phyloP scores from a whole-genome alignment of 306 rosid species.

The Styphnolobium japonicum region DNA sequence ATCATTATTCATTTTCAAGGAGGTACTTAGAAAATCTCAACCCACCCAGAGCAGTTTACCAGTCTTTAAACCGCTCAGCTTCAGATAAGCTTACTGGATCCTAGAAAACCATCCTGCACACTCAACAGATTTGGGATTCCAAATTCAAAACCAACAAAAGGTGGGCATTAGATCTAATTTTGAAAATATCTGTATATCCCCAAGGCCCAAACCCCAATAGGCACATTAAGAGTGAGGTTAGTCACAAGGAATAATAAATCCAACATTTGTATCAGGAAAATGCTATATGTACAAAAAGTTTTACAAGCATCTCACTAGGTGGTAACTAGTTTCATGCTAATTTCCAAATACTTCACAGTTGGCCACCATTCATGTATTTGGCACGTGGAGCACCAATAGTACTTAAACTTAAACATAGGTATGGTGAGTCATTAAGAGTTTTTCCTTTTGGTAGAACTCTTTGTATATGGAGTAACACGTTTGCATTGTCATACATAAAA shows the following conservation, averaged over 20 bases:
- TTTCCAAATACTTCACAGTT: neutral
- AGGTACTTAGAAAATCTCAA: no score
- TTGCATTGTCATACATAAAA: neutral
- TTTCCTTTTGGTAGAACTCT: neutral
- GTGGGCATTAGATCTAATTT: no score
- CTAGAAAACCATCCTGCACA: no score
- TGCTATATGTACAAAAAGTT: neutral
- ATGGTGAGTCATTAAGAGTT: neutral
- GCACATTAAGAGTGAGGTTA: neutral
- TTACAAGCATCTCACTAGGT: neutral
- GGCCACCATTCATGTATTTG: neutral
- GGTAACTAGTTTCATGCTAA: neutral
- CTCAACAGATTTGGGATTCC: no score
- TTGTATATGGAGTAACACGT: neutral
- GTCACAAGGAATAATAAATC: neutral
- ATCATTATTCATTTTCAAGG: no score
- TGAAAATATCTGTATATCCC: neutral
- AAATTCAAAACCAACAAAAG: no score
- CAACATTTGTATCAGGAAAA: neutral
- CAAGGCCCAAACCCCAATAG: neutral
- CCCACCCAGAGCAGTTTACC: no score
- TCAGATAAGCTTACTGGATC: no score
- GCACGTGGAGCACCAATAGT: neutral
- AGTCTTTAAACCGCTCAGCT: no score
- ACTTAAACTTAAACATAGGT: neutral